A percentile compares a stretch with the other conserved stretches of the same genome.
These are phyloP conservation scores for Escallonia rubra DNA, from an alignment of 129 eudicot genomes.

Conservation along the genomic window DNA sequence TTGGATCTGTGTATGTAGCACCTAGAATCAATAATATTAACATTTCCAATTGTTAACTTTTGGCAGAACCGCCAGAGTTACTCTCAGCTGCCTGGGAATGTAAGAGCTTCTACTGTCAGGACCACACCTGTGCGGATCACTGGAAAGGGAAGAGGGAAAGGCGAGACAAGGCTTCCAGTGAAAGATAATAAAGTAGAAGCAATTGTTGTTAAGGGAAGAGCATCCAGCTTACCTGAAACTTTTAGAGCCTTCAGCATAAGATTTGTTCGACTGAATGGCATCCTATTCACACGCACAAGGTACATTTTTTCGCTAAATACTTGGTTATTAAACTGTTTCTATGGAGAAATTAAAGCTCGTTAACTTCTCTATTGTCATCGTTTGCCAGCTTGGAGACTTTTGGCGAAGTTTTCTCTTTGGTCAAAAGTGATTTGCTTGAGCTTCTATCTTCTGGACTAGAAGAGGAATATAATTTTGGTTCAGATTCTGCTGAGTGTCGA, in stretches of 20 bases:
- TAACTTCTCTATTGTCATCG: constrained; percentile 1
- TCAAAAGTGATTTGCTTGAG: constrained; percentile 52
- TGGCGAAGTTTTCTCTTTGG: constrained; percentile 59
- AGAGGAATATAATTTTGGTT: constrained; percentile 62
- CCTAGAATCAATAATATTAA: not conserved
- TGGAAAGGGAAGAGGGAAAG: constrained; percentile 77
- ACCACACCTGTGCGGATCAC: constrained; percentile 35
- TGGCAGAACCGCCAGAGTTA: constrained; percentile 90
- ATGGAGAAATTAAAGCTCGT: not conserved
- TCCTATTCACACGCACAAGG: constrained; percentile 97
- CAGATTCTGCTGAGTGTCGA: constrained; percentile 57
- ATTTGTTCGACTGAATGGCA: constrained; percentile 82
- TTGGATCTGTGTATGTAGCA: not conserved
- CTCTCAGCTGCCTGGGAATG: constrained; percentile 60
- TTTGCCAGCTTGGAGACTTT: constrained; percentile 83
- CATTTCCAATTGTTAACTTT: not conserved
- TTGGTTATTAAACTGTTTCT: not conserved
- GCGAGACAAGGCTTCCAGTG: constrained; percentile 37
- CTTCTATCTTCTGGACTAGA: constrained; percentile 62
- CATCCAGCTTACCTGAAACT: constrained; percentile 33
- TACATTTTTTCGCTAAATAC: constrained; percentile 8
- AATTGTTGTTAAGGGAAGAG: constrained; percentile 36
- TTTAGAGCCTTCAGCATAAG: constrained; percentile 58
- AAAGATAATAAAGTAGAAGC: constrained; percentile 55
- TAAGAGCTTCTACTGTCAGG: constrained; percentile 52